Evolutionary conservation across 345 rosid species (phyloP).

Genomic region (Chamaenerion angustifolium): DNA sequence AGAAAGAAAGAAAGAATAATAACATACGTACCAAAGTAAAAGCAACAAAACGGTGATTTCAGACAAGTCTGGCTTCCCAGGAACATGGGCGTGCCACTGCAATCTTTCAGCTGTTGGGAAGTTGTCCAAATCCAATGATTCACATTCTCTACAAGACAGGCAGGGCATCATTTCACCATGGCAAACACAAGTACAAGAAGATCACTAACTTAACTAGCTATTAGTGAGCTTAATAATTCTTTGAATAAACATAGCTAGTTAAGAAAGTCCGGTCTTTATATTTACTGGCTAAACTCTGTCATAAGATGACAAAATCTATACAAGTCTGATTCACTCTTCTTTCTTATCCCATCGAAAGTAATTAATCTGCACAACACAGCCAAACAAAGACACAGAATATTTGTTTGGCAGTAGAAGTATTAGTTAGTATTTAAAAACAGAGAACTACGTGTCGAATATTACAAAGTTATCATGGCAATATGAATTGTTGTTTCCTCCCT

Average conservation of each 20-base stretch:
- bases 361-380: slow-evolving; percentile 42
- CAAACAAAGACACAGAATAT: too few species aligned
- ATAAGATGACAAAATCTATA: slow-evolving; percentile 70
- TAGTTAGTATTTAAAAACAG: neutral
- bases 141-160: slow-evolving; percentile 52
- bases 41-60: slow-evolving; percentile 78
- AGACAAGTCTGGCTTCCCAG: slow-evolving; percentile 79
- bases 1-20: neutral
- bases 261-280: slow-evolving; percentile 2
- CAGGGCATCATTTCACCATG: neutral
- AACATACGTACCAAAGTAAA: slow-evolving; percentile 48
- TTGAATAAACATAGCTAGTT: neutral
- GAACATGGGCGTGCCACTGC: slow-evolving; percentile 83
- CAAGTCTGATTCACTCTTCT: slow-evolving; percentile 67
- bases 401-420: too few species aligned
- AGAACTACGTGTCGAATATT: slow-evolving; percentile 11
- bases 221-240: too few species aligned
- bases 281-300: slow-evolving; percentile 69
- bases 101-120: slow-evolving; percentile 87
- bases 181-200: neutral
- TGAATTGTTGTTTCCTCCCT: slow-evolving; percentile 91
- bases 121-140: slow-evolving; percentile 64
- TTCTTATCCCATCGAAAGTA: slow-evolving; percentile 87
- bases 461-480: slow-evolving; percentile 95
- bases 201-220: too few species aligned